These are phyloP conservation scores for Hericium erinaceus DNA, from an alignment of 768 basidiomycete genomes.

Conservation along the genomic window DNA sequence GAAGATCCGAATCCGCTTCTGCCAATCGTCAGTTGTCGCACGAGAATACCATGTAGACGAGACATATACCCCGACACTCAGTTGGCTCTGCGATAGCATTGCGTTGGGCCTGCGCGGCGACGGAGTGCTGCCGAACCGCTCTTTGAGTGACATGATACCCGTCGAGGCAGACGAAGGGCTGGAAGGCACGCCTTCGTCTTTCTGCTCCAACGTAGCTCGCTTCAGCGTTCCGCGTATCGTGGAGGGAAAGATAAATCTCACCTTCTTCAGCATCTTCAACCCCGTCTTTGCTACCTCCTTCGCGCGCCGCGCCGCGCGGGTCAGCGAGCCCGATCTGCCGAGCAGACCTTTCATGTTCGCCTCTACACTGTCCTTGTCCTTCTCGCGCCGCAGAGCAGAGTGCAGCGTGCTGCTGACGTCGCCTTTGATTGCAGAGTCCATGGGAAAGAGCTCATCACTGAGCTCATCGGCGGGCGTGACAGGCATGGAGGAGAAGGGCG, in stretches of 20 bases:
- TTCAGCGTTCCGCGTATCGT: too few relatives aligned
- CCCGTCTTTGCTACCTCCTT: background rate
- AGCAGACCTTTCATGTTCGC: background rate
- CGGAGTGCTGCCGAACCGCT: background rate
- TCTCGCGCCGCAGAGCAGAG: background rate
- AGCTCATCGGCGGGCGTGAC: background rate
- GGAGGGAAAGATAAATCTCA: background rate
- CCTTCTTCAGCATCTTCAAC: background rate
- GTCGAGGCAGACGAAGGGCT: background rate
- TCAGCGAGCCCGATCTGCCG: background rate
- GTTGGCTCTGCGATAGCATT: background rate
- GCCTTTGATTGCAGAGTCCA: background rate
- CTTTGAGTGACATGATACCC: background rate
- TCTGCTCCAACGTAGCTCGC: too few relatives aligned
- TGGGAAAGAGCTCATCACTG: background rate
- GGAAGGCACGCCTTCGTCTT: too few relatives aligned
- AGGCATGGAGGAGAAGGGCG: background rate
- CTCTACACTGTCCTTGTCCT: background rate
- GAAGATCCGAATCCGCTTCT: background rate
- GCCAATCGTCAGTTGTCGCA: background rate
- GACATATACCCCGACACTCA: background rate
- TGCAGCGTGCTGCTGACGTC: background rate
- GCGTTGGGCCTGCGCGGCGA: background rate
- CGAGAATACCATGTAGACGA: background rate
- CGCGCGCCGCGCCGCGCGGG: background rate